Percentiles rank a stretch among this genome's conserved stretches.
Evolutionary conservation across 345 rosid genomes (phyloP).

Genomic region (Linum lewisii): DNA sequence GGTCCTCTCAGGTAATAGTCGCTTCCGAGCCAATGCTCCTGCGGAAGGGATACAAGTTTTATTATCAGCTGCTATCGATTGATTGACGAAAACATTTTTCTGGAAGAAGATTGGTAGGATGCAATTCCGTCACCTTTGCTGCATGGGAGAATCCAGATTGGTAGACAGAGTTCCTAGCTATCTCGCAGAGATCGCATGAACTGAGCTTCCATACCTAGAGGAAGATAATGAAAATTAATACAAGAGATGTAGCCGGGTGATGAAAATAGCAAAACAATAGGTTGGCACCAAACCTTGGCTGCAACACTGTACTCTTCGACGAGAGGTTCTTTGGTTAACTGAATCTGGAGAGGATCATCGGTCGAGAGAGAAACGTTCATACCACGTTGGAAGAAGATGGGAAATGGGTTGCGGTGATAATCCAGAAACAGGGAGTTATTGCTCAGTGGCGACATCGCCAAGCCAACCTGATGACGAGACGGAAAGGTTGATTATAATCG

Average conservation of each 20-base stretch:
- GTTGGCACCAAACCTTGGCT: constrained; percentile 60
- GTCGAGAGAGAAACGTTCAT: constrained; percentile 96
- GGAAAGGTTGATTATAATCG: constrained; percentile 7
- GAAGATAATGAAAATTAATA: neutral
- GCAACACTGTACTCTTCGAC: constrained; percentile 99
- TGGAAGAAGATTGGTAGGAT: too few species aligned
- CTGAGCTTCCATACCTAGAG: constrained; percentile 92
- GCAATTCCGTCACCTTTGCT: neutral
- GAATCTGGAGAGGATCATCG: constrained; percentile 97
- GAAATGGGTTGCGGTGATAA: constrained; percentile 90
- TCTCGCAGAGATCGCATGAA: constrained; percentile 6
- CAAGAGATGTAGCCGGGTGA: constrained; percentile 3
- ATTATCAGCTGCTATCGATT: neutral
- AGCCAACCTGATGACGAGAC: constrained; percentile 52
- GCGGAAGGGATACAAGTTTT: constrained; percentile 9
- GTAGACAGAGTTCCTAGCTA: neutral
- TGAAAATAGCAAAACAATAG: constrained; percentile 8
- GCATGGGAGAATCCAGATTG: neutral
- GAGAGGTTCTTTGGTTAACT: constrained; percentile 89
- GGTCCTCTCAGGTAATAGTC: constrained; percentile 32
- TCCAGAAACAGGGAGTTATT: constrained; percentile 94
- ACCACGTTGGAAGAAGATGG: constrained; percentile 84
- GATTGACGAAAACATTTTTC: too few species aligned
- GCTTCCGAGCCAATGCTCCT: constrained; percentile 45
- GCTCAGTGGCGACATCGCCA: constrained; percentile 99